Conservation (phyloP, 768 basidiomycete genomes). For the Calocybe indica region DNA sequence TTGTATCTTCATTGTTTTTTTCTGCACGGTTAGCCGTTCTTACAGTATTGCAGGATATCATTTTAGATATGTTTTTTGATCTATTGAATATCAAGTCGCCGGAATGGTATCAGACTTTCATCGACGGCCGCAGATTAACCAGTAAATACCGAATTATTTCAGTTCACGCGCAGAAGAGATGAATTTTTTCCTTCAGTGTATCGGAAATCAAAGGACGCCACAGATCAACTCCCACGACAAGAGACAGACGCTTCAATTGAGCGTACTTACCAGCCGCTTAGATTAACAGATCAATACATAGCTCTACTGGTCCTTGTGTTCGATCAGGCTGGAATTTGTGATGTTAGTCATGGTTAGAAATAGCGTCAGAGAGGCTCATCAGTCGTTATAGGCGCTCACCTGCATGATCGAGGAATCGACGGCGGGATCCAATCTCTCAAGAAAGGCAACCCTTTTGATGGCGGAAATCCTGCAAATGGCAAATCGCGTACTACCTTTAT, state of each 20-base stretch:
- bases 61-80: slow-evolving; percentile 93
- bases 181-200: slow-evolving; percentile 45
- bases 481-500: slow-evolving; percentile 79
- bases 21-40: slow-evolving; percentile 1
- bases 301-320: slow-evolving; percentile 81
- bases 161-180: background rate
- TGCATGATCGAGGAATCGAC: slow-evolving; percentile 79
- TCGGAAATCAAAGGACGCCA: slow-evolving; percentile 42
- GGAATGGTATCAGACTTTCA: slow-evolving; percentile 90
- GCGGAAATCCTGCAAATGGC: slow-evolving; percentile 88
- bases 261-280: slow-evolving; percentile 51
- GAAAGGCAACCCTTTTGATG: slow-evolving; percentile 87
- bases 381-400: slow-evolving; percentile 61
- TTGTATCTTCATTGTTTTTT: slow-evolving; percentile 16
- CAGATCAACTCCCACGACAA: slow-evolving; percentile 21
- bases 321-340: slow-evolving; percentile 80
- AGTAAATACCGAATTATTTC: slow-evolving; percentile 39
- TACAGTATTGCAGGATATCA: slow-evolving; percentile 62
- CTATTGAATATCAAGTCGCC: slow-evolving; percentile 88
- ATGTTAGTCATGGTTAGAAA: slow-evolving; percentile 43
- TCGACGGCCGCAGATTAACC: slow-evolving; percentile 82
- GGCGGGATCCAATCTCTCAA: slow-evolving; percentile 64
- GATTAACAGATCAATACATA: slow-evolving; percentile 89
- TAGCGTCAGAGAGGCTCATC: background rate
- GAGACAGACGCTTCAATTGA: slow-evolving; percentile 33